Evolutionary conservation across 208 protist species (phyloP).

Genomic region (Angomonas desouzai): DNA sequence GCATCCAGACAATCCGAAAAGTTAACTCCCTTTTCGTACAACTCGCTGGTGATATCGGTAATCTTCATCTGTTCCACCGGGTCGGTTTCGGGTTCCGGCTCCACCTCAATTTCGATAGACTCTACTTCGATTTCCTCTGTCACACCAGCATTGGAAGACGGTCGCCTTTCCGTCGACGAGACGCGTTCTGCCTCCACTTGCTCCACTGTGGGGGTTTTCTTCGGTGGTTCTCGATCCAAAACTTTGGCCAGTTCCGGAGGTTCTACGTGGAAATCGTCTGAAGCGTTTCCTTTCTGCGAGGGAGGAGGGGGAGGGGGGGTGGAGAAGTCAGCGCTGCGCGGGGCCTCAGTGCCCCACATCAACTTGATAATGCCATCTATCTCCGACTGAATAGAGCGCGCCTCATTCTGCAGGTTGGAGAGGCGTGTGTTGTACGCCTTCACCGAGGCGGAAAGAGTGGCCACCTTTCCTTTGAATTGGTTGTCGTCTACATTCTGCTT

Average conservation of each 20-base stretch:
- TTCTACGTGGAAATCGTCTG: constrained; percentile 55
- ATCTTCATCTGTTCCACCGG: constrained; percentile 74
- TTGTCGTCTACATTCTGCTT: constrained; percentile 50
- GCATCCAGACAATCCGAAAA: constrained; percentile 90
- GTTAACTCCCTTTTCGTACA: constrained; percentile 84
- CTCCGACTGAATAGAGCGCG: constrained; percentile 74
- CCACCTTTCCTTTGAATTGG: constrained; percentile 69
- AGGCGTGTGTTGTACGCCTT: constrained; percentile 86
- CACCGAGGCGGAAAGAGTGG: constrained; percentile 69
- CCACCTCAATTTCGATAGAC: constrained; percentile 80
- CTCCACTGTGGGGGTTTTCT: constrained; percentile 27
- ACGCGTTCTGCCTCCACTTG: constrained; percentile 78
- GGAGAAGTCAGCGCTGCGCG: constrained; percentile 48
- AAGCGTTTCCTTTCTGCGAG: background rate
- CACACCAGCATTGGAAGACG: background rate
- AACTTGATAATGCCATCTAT: constrained; percentile 72
- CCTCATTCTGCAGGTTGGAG: constrained; percentile 80
- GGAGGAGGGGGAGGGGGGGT: constrained; percentile 35
- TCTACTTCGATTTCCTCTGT: constrained; percentile 77
- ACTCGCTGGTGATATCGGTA: constrained; percentile 86
- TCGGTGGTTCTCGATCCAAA: constrained; percentile 25
- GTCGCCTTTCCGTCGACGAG: background rate
- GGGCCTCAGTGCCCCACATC: constrained; percentile 77
- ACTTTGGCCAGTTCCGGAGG: constrained; percentile 54
- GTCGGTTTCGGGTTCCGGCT: constrained; percentile 28